These are phyloP conservation scores for Globisporangium acanthophoron DNA, from an alignment of 352 stramenopile genomes.

Conservation along the genomic window DNA sequence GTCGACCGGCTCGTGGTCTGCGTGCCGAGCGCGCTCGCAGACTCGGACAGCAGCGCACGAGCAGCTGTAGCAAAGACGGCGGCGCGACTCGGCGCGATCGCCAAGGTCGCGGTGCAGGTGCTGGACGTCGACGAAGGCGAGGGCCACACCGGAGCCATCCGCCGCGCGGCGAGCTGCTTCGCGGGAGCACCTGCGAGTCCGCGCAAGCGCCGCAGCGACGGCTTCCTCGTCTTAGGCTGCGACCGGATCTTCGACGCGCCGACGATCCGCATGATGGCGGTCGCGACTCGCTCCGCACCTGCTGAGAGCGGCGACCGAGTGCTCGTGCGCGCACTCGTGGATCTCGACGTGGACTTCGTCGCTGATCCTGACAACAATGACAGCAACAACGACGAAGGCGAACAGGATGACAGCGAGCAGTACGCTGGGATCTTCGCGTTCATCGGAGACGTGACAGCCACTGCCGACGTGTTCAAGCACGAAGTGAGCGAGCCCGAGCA, in stretches of 20 bases:
- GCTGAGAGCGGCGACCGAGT: not conserved
- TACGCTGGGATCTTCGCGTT: constrained; percentile 18
- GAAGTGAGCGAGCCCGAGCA: not conserved
- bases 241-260: constrained; percentile 18
- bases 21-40: not conserved
- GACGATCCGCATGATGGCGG: constrained; percentile 23
- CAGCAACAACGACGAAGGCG: not conserved
- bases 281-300: not conserved
- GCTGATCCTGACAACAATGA: not conserved
- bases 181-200: not conserved
- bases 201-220: constrained; percentile 7
- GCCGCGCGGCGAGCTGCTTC: not conserved
- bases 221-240: constrained; percentile 14
- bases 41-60: not conserved
- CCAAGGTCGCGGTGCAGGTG: constrained; percentile 10
- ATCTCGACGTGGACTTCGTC: constrained; percentile 18
- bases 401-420: not conserved
- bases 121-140: constrained; percentile 2
- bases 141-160: constrained; percentile 1
- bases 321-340: constrained; percentile 15
- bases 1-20: constrained; percentile 18
- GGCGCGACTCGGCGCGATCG: constrained; percentile 1
- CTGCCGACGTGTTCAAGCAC: not conserved
- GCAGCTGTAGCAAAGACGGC: not conserved
- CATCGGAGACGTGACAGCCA: not conserved